These are phyloP conservation scores for Brassica nigra DNA, from an alignment of 345 rosid genomes.

Conservation along the genomic window DNA sequence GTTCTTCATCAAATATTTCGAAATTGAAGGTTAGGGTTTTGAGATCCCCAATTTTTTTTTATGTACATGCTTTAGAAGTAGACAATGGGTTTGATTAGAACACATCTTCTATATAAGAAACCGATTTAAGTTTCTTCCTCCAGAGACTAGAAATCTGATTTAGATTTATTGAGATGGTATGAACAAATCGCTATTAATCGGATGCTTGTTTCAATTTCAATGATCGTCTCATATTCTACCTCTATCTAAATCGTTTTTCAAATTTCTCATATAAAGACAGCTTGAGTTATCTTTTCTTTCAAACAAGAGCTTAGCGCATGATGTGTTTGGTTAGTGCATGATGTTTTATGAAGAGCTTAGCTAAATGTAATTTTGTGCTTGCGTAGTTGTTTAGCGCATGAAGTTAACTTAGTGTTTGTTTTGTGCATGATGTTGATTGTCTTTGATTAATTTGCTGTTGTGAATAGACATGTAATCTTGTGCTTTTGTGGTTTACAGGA, in stretches of 20 bases:
- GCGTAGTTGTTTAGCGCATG: too few species aligned
- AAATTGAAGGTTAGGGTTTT: not conserved
- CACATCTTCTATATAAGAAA: not conserved
- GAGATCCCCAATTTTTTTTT: not conserved
- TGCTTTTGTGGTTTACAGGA: not conserved
- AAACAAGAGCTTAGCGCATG: not conserved
- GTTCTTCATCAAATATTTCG: not conserved
- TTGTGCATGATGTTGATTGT: not conserved
- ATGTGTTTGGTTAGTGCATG: not conserved
- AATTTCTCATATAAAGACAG: not conserved
- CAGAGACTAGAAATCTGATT: not conserved
- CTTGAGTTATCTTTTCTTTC: not conserved
- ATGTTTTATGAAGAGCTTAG: too few species aligned
- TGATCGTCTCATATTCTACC: not conserved
- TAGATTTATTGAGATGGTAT: too few species aligned
- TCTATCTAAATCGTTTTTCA: not conserved
- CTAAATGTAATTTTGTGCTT: too few species aligned
- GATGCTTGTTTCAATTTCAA: not conserved
- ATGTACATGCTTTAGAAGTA: not conserved
- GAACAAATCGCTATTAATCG: too few species aligned
- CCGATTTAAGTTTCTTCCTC: too few species aligned
- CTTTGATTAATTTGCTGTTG: not conserved
- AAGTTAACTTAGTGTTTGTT: not conserved
- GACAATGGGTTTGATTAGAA: not conserved
- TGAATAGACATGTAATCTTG: not conserved